phyloP scores from a whole-genome alignment of 305 asterid species.

The Solanum hybrid region DNA sequence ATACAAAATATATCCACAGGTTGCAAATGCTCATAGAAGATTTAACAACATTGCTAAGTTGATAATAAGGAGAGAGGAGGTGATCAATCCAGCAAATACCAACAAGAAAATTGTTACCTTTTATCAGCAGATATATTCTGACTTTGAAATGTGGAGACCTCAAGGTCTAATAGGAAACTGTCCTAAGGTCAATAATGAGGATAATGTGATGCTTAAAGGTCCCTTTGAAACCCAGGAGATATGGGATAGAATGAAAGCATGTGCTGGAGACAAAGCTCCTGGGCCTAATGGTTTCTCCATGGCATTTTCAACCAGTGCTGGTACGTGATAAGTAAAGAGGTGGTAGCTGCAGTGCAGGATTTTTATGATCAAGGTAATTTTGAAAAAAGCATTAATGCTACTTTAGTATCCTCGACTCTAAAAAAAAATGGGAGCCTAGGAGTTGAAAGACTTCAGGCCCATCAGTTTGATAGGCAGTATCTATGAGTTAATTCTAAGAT shows the following conservation, averaged over 20 bases:
- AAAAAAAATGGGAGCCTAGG: neutral
- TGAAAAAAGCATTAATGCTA: neutral
- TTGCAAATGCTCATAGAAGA: neutral
- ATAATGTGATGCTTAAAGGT: neutral
- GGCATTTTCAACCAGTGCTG: neutral
- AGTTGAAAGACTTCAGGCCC: neutral
- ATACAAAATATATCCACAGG: neutral
- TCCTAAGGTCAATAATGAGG: neutral
- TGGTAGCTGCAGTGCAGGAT: neutral
- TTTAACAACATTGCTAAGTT: neutral
- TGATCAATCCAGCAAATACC: neutral
- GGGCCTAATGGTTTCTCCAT: neutral
- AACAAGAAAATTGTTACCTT: neutral
- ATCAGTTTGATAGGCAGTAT: neutral
- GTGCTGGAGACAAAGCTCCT: neutral
- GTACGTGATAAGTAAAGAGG: neutral
- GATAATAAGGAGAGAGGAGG: neutral
- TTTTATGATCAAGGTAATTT: neutral
- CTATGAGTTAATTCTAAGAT: neutral
- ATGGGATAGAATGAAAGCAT: neutral
- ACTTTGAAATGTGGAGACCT: neutral
- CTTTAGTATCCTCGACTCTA: neutral
- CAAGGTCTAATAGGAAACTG: neutral
- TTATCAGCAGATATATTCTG: neutral
- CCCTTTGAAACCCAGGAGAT: neutral